phyloP scores from a whole-genome alignment of 139 green algal genomes.

The Chlorella ohadii region DNA sequence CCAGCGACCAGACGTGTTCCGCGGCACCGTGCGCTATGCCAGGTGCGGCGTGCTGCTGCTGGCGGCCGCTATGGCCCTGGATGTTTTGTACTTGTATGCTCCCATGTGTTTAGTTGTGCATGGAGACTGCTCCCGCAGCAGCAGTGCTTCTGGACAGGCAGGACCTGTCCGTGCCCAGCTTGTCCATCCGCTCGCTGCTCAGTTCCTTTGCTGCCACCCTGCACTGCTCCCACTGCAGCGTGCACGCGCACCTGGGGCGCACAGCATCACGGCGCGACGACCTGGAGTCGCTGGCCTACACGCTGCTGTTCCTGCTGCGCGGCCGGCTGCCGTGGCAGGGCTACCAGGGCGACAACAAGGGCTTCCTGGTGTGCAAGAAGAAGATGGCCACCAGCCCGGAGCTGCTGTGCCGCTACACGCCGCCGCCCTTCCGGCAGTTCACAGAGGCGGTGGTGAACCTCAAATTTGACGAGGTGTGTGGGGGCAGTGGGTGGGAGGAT shows the following conservation, averaged over 20 bases:
- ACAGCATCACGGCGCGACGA: conserved; percentile 96
- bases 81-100: too few species aligned
- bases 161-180: too few species aligned
- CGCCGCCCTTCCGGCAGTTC: conserved; percentile 94
- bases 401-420: conserved; percentile 96
- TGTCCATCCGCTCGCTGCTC: not conserved
- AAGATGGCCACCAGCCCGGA: conserved; percentile 98
- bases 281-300: conserved; percentile 98
- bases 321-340: conserved; percentile 93
- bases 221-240: not conserved
- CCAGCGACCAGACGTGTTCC: conserved; percentile 98
- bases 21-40: conserved; percentile 97
- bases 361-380: conserved; percentile 99
- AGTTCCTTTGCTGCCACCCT: not conserved
- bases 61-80: too few species aligned
- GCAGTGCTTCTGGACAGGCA: too few species aligned
- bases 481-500: not conserved
- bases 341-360: conserved; percentile 99
- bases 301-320: conserved; percentile 97
- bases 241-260: conserved; percentile 57
- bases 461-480: conserved; percentile 97
- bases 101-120: too few species aligned
- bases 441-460: conserved; percentile 97
- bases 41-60: too few species aligned
- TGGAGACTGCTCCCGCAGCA: too few species aligned